Conservation (phyloP, 257 asterid species). For the Datura wrightii region DNA sequence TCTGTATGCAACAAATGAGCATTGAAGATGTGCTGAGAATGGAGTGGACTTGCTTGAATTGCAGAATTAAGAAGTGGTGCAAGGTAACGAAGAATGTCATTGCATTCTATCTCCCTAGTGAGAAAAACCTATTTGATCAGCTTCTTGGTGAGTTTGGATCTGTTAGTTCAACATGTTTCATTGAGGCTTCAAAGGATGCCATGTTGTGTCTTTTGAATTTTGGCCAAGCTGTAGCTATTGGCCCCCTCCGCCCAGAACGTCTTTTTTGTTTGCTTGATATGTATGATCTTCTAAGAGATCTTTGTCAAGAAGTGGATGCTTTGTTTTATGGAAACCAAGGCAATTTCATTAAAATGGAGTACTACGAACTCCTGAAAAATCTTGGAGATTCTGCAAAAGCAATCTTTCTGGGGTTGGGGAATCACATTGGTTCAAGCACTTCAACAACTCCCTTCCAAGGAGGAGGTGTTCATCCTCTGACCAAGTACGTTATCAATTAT, state of each 20-base stretch:
- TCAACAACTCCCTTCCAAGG: constrained; percentile 49
- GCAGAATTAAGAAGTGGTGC: constrained; percentile 60
- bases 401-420: constrained; percentile 52
- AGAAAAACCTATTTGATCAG: constrained; percentile 55
- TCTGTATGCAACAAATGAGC: constrained; percentile 49
- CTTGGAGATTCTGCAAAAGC: constrained; percentile 53
- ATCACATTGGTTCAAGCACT: constrained; percentile 45
- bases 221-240: constrained; percentile 63
- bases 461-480: constrained; percentile 66
- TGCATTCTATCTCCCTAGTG: constrained; percentile 51
- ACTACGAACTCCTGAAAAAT: constrained; percentile 48
- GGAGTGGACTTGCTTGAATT: constrained; percentile 65
- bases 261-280: constrained; percentile 65
- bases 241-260: constrained; percentile 63
- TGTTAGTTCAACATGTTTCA: constrained; percentile 47
- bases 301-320: constrained; percentile 42
- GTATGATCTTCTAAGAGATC: constrained; percentile 57
- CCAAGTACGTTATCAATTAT: constrained; percentile 71
- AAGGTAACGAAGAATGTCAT: constrained; percentile 49
- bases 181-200: constrained; percentile 59
- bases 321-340: constrained; percentile 52
- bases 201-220: constrained; percentile 59
- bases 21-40: constrained; percentile 65
- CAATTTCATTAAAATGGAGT: constrained; percentile 45
- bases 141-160: constrained; percentile 50